Evolutionary conservation across 1,284 basidiomycete species (phyloP), one percentile per base, ranked within the genome.

Genomic region (Gomphus bonarii): DNA sequence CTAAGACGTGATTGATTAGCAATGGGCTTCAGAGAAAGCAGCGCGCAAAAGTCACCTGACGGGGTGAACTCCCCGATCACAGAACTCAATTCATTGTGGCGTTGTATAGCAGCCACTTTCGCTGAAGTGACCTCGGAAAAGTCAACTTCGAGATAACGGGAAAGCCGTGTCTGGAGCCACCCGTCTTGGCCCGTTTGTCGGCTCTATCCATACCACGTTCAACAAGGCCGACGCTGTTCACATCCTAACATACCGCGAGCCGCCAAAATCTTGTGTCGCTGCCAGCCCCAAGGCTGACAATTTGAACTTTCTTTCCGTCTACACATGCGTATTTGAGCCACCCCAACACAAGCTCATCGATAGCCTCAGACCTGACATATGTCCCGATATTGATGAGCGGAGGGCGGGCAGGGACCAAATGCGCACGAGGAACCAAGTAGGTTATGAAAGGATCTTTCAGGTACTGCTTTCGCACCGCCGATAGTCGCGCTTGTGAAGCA

Each of bases 361-460:
- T 82, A 1, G 82, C 85, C 50, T 78, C 76, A 0, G 89, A 86
- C 55, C 97, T 81, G 57, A 97, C 82, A 63, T 88, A 91, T 1
- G 95, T 99, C 8, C 95, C 95, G 48, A 97, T 78, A 68, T 98
- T 98, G 75, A 99, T 98, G 62, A 98, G 72, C 0, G 95, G 95
- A 1, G 91, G 81, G 1, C 88, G 76, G 14, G 77, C 65, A 40
- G 79, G 81, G 67, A 88, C 76, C 62, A 81, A 68, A 64, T 81
- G 79, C 7, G 84, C 74, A 14, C 83, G 76, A 28, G 84, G 76
- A 35, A 91, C 75, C 58, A 93, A 76, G 50, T 78, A 68, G 25
- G 72, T 68, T 58, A 88, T 76, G 68, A 79, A 91, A 3, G 85
- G 80, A 69, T 95, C 92, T 7, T 71, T 59, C 38, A 95, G 71